phyloP scores from a whole-genome alignment of 2,329 filamentous ascomycete genomes.

The Bertia moriformis region DNA sequence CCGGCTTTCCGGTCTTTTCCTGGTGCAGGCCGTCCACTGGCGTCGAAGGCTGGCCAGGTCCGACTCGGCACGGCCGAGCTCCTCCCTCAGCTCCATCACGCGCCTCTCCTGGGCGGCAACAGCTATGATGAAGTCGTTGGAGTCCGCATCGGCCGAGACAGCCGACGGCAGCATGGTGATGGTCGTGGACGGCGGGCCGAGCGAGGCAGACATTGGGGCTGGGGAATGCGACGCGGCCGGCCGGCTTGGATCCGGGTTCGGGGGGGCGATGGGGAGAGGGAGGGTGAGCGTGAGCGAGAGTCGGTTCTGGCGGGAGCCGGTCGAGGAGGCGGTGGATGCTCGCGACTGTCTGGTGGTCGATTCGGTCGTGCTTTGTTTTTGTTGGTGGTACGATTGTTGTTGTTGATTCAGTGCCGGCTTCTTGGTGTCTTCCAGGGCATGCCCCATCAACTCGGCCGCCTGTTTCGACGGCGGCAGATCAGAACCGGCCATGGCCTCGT shows the following conservation, averaged over 20 bases:
- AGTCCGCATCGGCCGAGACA: background rate
- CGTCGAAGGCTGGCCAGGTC: background rate
- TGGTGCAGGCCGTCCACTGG: background rate
- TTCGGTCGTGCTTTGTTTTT: too few relatives aligned
- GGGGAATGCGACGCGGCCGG: background rate
- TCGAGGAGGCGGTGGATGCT: background rate
- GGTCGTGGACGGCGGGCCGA: background rate
- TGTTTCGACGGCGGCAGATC: background rate
- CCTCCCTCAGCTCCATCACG: background rate
- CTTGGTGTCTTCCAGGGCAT: too few relatives aligned
- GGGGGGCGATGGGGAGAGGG: background rate
- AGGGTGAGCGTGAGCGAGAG: background rate
- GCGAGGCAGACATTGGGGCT: background rate
- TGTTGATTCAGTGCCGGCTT: too few relatives aligned
- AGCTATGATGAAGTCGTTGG: background rate
- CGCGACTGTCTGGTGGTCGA: background rate
- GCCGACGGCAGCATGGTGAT: background rate
- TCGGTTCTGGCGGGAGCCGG: background rate
- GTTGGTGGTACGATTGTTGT: too few relatives aligned
- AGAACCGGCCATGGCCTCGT: background rate
- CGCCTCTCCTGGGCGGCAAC: background rate
- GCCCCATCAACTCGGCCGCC: background rate
- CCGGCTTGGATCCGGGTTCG: background rate
- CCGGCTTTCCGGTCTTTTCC: too few relatives aligned
- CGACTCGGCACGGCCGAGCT: background rate